Base-by-base conservation (phyloP, 345 rosid genomes). In the Camelina neglecta region DNA sequence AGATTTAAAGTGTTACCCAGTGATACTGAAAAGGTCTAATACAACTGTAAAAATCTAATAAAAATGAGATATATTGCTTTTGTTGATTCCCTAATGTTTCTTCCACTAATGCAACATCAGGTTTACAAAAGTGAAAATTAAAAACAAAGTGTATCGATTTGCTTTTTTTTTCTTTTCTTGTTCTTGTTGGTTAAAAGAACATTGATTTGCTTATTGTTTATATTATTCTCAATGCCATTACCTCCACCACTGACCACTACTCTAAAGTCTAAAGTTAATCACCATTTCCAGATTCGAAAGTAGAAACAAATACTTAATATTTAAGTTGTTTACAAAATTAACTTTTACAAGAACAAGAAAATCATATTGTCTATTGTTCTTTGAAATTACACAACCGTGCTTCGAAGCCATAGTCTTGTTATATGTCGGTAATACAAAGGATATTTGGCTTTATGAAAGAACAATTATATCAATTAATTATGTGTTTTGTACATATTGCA, bases 81-180 rank as follows among this genome's bases (percentile, higher is more conserved):
- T 69, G 49, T 54, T 61, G 70, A 69, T 61, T 69, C 75, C 59
- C 21, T 69, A 54, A 54, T 69, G 58, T 69, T 69, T 75, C 49
- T 45, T 75, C 74, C 79, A 75, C 69, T 75, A 69, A 61, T 69
- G 74, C 74, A 53, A 68, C 69, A 68, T 44, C 64, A 31, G 56
- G 48, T 39, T 75, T 49, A 9, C 9, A n/a, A 29, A 60, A 41
- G 51, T 57, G 60, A 60, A 11, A 7, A 35, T 24, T 41, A 26
- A 11, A 15, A 60, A 44, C 23, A 41, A 66, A 36, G 20, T 59
- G 24, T 58, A 48, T 57, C 33, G 57, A 45, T 74, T 55, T 74
- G 59, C 47, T 6, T 6, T 11, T 5, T 29, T 29, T 29, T 4
- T 29, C 29, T 18, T 6, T 5, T 18, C 2, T 59, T 31, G 41